Base-by-base conservation (phyloP, 345 rosid genomes). In the Heritiera littoralis region DNA sequence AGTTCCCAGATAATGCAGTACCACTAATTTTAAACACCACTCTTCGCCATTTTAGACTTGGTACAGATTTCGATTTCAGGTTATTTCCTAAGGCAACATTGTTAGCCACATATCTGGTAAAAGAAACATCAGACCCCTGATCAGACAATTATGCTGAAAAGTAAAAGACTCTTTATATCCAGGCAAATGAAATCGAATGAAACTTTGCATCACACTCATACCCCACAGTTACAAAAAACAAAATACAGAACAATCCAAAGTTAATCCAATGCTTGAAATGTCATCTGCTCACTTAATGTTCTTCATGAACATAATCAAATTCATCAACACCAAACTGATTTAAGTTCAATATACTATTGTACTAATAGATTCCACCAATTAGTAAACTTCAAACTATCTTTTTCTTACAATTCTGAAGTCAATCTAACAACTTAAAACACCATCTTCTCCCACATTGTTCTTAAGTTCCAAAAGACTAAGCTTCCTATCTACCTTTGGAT, bases 1-100 rank as follows among this genome's bases (percentile, higher is more conserved):
- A 73, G 80, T 81, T 82, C 61, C 85, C 90, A 14, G 87, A 81
- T 82, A 88, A 74, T 9, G 88, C 82, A 80, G 82, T 64, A 72
- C 90, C 88, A 56, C 87, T 88, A 74, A 88, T 88, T 75, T 86
- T 88, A 70, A 88, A 82, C 75, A 88, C 87, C 14, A 88, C 85
- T 80, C 90, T 86, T 61, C 59, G 77, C 90, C 90, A 88, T 75
- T 82, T 88, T 52, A 84, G 74, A 64, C 30, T 79, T 40, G 76
- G 85, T 81, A 67, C 40, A 0, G 81, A 43, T 72, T 82, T 86
- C 40, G 79, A 51, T 81, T 82, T 88, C 35, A 80, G 15, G 75
- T 75, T 84, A 49, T 77, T 84, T 9, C 63, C 60, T 32, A 80
- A 66, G 14, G 73, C 65, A 65, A 65, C 23, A 81, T 79, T 40